A percentile compares a stretch with the other conserved stretches of the same genome.
These are phyloP conservation scores for Candida bentonensis DNA, from an alignment of 805 yeast species.

Conservation along the genomic window DNA sequence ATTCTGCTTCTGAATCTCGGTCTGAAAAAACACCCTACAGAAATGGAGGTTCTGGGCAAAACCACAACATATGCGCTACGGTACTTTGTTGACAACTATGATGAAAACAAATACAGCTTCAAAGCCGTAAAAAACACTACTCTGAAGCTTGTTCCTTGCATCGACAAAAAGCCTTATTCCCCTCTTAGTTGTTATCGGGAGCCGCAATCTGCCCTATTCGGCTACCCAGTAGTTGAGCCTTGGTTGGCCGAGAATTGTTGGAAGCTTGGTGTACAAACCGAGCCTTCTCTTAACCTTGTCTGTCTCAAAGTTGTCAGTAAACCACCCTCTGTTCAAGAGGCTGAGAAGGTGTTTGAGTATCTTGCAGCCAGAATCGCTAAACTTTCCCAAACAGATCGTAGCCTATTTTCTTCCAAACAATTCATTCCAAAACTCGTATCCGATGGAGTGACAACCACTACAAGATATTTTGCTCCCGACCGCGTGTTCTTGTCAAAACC, in stretches of 20 bases:
- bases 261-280: constrained; percentile 18
- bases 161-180: constrained; percentile 2
- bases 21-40: constrained; percentile 15
- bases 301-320: constrained; percentile 8
- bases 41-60: constrained; percentile 11
- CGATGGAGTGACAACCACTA: constrained; percentile 5
- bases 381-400: constrained; percentile 11
- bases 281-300: constrained; percentile 15
- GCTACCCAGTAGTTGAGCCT: constrained; percentile 16
- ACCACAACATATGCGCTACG: constrained; percentile 12
- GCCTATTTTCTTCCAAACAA: constrained; percentile 6
- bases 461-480: constrained; percentile 2
- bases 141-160: constrained; percentile 12
- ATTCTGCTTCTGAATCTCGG: constrained; percentile 19
- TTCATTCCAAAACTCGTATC: constrained; percentile 17
- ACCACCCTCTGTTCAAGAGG: constrained; percentile 15
- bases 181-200: constrained; percentile 17
- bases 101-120: constrained; percentile 11
- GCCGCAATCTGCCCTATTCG: constrained; percentile 15
- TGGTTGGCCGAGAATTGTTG: constrained; percentile 14
- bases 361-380: constrained; percentile 15
- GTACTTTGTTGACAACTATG: constrained; percentile 17
- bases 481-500: neutral
- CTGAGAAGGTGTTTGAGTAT: constrained; percentile 17
- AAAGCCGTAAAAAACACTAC: constrained; percentile 1